A percentile compares a stretch with the other conserved stretches of the same genome.
phyloP scores from a whole-genome alignment of 495 filamentous ascomycete species.

The Xanthoparmelia taractica region DNA sequence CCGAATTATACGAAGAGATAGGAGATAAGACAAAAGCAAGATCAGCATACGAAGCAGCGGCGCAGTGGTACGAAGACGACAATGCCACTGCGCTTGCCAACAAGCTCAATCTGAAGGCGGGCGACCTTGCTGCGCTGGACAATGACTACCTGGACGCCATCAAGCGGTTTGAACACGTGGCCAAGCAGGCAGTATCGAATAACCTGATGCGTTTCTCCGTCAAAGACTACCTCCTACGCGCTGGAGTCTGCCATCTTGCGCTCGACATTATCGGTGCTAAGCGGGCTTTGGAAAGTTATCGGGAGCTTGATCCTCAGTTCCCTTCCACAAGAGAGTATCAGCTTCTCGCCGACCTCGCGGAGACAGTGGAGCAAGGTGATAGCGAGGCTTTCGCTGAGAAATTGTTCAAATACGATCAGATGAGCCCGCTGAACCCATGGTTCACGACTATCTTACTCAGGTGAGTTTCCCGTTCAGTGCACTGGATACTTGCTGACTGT shows the following conservation, averaged over 20 bases:
- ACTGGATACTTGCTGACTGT: neutral
- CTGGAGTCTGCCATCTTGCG: slow-evolving; percentile 74
- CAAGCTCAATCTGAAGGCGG: slow-evolving; percentile 81
- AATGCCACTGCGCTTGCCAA: slow-evolving; percentile 86
- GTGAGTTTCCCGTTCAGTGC: neutral
- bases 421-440: slow-evolving; percentile 68
- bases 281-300: slow-evolving; percentile 71
- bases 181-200: slow-evolving; percentile 61
- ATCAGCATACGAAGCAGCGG: slow-evolving; percentile 54
- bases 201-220: slow-evolving; percentile 84
- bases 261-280: slow-evolving; percentile 55
- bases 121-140: slow-evolving; percentile 74
- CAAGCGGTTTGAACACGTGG: slow-evolving; percentile 73
- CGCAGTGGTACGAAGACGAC: slow-evolving; percentile 78
- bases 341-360: slow-evolving; percentile 64
- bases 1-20: slow-evolving; percentile 76
- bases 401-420: slow-evolving; percentile 73
- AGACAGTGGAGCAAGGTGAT: slow-evolving; percentile 63
- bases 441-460: slow-evolving; percentile 79
- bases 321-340: slow-evolving; percentile 66
- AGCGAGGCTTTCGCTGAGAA: slow-evolving; percentile 77
- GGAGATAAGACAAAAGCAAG: slow-evolving; percentile 44
- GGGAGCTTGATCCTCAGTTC: slow-evolving; percentile 74
- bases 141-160: slow-evolving; percentile 74
- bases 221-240: slow-evolving; percentile 89